Evolutionary conservation across 139 green algal genomes (phyloP).

Genomic region (Astrephomene gubernaculifera): DNA sequence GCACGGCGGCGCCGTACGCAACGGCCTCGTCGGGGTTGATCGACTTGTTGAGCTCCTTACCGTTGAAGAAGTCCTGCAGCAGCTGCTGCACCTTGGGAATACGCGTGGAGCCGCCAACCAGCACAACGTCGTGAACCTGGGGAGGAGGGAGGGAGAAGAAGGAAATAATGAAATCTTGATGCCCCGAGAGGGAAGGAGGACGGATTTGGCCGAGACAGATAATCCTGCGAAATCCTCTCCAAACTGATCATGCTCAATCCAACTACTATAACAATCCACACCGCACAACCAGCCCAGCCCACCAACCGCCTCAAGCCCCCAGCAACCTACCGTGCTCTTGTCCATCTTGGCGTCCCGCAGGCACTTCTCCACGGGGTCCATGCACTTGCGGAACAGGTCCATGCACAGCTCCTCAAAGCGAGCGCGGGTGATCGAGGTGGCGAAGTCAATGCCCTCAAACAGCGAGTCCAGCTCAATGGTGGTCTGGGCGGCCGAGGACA

Average conservation of each 20-base stretch:
- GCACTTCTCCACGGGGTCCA: slow-evolving; percentile 98
- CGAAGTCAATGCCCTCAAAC: slow-evolving; percentile 98
- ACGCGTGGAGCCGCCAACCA: slow-evolving; percentile 96
- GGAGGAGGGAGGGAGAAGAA: too few species aligned
- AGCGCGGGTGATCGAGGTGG: slow-evolving; percentile 95
- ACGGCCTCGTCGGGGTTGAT: slow-evolving; percentile 99
- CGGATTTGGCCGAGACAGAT: too few species aligned
- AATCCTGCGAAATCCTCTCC: too few species aligned
- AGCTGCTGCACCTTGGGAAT: slow-evolving; percentile 99
- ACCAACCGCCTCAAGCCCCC: background rate
- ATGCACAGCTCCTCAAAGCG: slow-evolving; percentile 99
- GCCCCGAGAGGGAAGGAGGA: too few species aligned
- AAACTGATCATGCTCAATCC: too few species aligned
- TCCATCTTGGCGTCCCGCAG: slow-evolving; percentile 93
- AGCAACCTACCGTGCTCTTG: slow-evolving; percentile 67
- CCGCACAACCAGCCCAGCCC: background rate
- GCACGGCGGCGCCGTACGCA: slow-evolving; percentile 97
- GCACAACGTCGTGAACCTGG: slow-evolving; percentile 91
- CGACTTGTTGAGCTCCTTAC: slow-evolving; percentile 99
- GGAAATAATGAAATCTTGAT: too few species aligned
- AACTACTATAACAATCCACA: too few species aligned
- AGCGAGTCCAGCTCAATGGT: slow-evolving; percentile 98
- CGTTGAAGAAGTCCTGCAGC: slow-evolving; percentile 99
- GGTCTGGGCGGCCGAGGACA: slow-evolving; percentile 90
- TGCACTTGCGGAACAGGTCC: slow-evolving; percentile 99